Conservation (phyloP, 1,284 basidiomycete genomes). For the Rhizoctonia solani region DNA sequence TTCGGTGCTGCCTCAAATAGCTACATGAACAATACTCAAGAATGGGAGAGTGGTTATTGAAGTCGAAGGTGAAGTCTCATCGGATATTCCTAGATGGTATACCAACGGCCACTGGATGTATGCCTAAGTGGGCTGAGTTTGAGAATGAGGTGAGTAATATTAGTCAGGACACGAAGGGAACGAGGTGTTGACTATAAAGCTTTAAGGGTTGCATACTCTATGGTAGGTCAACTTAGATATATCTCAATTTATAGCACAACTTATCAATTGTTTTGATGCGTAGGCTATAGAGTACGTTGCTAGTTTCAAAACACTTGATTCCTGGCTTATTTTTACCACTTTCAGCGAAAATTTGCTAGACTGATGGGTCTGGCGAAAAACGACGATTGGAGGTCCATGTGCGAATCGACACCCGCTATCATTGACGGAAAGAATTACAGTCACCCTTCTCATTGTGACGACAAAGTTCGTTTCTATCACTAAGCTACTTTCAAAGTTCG, state of each 20-base stretch:
- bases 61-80: too few species aligned
- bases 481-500: neutral
- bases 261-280: too few species aligned
- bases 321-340: too few species aligned
- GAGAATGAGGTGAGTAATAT: slow-evolving; percentile 14
- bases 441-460: slow-evolving; percentile 16
- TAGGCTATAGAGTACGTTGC: too few species aligned
- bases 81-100: too few species aligned
- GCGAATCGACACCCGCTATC: slow-evolving; percentile 16
- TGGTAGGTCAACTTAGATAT: too few species aligned
- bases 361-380: slow-evolving; percentile 1
- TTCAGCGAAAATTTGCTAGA: slow-evolving; percentile 14
- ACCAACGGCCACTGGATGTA: neutral
- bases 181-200: too few species aligned
- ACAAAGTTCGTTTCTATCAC: slow-evolving; percentile 6
- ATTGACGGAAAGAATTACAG: neutral
- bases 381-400: slow-evolving; percentile 20
- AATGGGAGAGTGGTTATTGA: too few species aligned
- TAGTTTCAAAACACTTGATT: too few species aligned
- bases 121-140: slow-evolving; percentile 11
- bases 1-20: too few species aligned
- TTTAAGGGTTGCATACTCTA: slow-evolving; percentile 25
- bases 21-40: too few species aligned
- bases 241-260: too few species aligned
- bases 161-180: neutral